Conservation (phyloP, 2,329 filamentous ascomycete species). For the Fusarium devonianum region DNA sequence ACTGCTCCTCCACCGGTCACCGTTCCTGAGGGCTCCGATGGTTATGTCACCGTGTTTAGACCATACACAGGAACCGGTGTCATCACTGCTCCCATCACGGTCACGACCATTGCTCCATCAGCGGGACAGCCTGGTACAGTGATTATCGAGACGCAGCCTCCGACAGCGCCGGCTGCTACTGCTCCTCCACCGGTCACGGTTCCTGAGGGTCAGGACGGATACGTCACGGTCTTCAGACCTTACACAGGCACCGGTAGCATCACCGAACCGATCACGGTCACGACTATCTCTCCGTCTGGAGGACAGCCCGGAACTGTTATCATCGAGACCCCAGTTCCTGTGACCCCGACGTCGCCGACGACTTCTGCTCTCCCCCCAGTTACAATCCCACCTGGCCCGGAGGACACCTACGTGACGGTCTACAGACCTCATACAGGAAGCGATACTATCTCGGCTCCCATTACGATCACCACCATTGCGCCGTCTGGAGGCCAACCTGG, state of each 20-base stretch:
- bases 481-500: constrained; percentile 15
- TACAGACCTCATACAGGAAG: constrained; percentile 24
- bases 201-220: neutral
- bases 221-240: neutral
- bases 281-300: neutral
- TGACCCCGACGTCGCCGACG: neutral
- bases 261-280: neutral
- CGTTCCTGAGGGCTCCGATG: neutral
- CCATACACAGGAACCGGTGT: constrained; percentile 14
- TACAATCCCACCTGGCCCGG: constrained; percentile 17
- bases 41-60: neutral
- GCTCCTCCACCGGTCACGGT: neutral
- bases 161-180: neutral
- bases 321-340: constrained; percentile 15
- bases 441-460: constrained; percentile 14
- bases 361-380: neutral
- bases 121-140: constrained; percentile 4
- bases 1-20: neutral
- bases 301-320: constrained; percentile 7
- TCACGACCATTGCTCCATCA: constrained; percentile 1
- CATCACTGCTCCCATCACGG: constrained; percentile 6
- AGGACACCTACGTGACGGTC: constrained; percentile 22
- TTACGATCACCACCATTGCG: constrained; percentile 21
- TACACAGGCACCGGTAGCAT: neutral
- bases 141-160: constrained; percentile 7